Evolutionary conservation across 331 rosid species (phyloP).

Genomic region (Stylosanthes scabra): DNA sequence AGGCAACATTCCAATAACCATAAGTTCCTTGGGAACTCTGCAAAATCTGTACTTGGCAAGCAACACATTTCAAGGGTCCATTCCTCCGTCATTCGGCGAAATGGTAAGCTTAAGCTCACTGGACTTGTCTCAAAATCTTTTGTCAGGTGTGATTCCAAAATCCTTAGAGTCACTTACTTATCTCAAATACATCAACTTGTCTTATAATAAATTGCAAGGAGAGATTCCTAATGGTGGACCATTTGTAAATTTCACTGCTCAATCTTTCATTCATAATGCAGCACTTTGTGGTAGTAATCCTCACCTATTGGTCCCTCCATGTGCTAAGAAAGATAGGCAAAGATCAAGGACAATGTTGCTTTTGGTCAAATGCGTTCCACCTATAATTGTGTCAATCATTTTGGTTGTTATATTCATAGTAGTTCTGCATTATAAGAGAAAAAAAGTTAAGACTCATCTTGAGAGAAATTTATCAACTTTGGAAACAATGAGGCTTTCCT

Average conservation of each 20-base stretch:
- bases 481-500: conserved; percentile 34
- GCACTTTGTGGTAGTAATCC: conserved; percentile 39
- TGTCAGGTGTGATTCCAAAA: conserved; percentile 41
- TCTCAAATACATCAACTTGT: conserved; percentile 40
- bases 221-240: conserved; percentile 39
- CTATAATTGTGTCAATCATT: conserved; percentile 18
- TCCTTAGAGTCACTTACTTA: conserved; percentile 24
- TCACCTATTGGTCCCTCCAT: conserved; percentile 24
- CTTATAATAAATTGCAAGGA: conserved; percentile 40
- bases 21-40: conserved; percentile 1
- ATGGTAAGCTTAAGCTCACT: conserved; percentile 15
- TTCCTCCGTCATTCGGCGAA: conserved; percentile 30
- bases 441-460: background rate
- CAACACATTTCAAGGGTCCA: conserved; percentile 27
- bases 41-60: conserved; percentile 17
- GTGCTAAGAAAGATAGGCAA: conserved; percentile 9
- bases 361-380: conserved; percentile 8
- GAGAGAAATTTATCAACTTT: background rate
- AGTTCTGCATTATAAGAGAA: background rate
- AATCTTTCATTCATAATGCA: conserved; percentile 28
- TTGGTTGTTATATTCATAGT: conserved; percentile 16
- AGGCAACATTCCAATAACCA: conserved; percentile 27
- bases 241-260: conserved; percentile 11
- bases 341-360: background rate
- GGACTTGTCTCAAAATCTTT: conserved; percentile 45